Percentiles rank a stretch among this genome's conserved stretches.
phyloP scores from a whole-genome alignment of 495 filamentous ascomycete genomes.

The Xylaria curta region DNA sequence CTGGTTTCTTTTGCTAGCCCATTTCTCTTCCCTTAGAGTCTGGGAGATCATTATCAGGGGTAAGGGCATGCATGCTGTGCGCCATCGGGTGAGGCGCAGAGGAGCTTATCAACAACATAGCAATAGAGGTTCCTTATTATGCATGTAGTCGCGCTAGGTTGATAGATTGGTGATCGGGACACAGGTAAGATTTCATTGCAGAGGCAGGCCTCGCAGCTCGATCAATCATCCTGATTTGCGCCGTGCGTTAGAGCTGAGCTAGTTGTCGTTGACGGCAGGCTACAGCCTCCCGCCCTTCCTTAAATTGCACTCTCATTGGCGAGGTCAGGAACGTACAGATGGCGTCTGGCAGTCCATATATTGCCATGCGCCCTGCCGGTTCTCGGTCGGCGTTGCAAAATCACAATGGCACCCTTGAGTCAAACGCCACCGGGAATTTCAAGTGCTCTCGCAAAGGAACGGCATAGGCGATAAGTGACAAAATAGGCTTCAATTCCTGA shows the following conservation, averaged over 20 bases:
- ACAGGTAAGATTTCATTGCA: constrained; percentile 29
- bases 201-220: constrained; percentile 21
- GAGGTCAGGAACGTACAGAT: not conserved
- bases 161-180: constrained; percentile 16
- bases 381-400: constrained; percentile 25
- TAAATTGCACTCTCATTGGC: constrained; percentile 8
- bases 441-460: not conserved
- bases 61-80: constrained; percentile 8
- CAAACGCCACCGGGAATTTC: constrained; percentile 3
- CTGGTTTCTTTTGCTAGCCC: not conserved
- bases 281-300: constrained; percentile 4
- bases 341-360: not conserved
- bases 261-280: constrained; percentile 8
- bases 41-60: constrained; percentile 6
- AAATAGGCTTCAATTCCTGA: not conserved
- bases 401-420: not conserved
- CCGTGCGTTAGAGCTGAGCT: constrained; percentile 20
- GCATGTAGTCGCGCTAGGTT: not conserved
- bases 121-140: not conserved
- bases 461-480: not conserved
- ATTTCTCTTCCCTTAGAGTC: not conserved
- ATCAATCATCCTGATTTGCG: constrained; percentile 28
- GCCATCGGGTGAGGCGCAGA: constrained; percentile 26
- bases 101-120: constrained; percentile 2
- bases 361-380: constrained; percentile 21